phyloP scores from a whole-genome alignment of 495 filamentous ascomycete species.

The Bacidia rubella region DNA sequence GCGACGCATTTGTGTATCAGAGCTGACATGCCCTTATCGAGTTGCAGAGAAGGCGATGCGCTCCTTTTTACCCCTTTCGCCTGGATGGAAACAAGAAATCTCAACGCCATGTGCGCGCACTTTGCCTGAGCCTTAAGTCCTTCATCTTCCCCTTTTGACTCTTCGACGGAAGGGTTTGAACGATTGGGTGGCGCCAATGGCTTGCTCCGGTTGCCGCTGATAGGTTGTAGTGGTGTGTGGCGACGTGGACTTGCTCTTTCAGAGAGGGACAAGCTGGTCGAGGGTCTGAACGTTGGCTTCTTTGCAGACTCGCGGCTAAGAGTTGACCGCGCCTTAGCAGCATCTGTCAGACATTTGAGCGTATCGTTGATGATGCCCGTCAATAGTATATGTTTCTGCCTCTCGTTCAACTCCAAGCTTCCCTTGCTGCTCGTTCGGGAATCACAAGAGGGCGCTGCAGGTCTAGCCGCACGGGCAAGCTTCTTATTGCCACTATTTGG shows the following conservation, averaged over 20 bases:
- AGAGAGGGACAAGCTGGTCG: conserved; percentile 7
- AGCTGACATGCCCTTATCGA: conserved; percentile 72
- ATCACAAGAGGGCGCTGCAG: neutral
- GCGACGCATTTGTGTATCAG: conserved; percentile 59
- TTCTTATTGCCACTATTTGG: neutral
- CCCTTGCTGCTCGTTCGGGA: neutral
- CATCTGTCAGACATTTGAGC: conserved; percentile 60
- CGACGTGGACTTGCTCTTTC: conserved; percentile 14
- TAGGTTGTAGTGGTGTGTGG: conserved; percentile 30
- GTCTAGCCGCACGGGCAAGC: neutral
- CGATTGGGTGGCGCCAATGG: no score
- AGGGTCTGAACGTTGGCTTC: conserved; percentile 1
- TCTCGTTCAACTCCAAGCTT: conserved; percentile 22
- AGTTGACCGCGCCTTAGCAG: conserved; percentile 37
- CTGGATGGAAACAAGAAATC: conserved; percentile 50
- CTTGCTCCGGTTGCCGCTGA: conserved; percentile 37
- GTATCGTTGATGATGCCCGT: conserved; percentile 71
- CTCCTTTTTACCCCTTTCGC: conserved; percentile 22
- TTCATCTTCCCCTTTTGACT: conserved; percentile 18
- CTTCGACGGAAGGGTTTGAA: no score
- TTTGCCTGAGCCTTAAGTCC: conserved; percentile 41
- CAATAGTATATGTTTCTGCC: conserved; percentile 56
- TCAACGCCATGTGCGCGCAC: conserved; percentile 64
- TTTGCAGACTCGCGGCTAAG: neutral
- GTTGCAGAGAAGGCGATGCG: conserved; percentile 50